Base-by-base conservation (phyloP, 78 protist genomes). In the Dictyostelium capitatum region DNA sequence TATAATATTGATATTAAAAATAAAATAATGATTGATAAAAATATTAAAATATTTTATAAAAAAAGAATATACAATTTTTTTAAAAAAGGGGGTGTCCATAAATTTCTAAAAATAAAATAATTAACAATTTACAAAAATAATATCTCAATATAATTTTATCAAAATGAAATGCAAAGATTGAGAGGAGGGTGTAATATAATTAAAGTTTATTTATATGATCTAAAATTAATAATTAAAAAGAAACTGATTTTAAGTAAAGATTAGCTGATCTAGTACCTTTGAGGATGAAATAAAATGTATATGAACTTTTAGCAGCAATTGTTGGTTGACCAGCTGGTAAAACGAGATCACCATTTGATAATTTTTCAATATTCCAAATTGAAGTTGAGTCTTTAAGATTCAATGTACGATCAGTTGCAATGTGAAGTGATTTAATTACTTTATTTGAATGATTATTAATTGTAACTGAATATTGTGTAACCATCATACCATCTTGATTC, bases 361-460 rank as follows among this genome's bases (percentile, higher is more conserved):
- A 11, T 72, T 59, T 69, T 6, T 50, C 43, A 56, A 82, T 47
- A 51, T 82, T 82, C 90, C 90, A 82, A 37, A 82, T 48, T 30
- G 80, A 53, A 32, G 30, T 53, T 11, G 28, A 4, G n/a, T 82
- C 90, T 28, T 54, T 67, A 28, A 69, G n/a, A 20, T 20, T 20
- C 3, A 46, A 53, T 7, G 90, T 53, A 50, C 25, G 19, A 70
- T 82, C 90, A 69, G 90, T 82, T 11, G 47, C 50, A 46, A 67
- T 83, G 11, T 19, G 32, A 32, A 82, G 30, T 20, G 73, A 10
- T 48, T 48, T 70, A 12, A 82, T 48, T 7, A 37, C 54, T 53
- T 67, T 54, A 20, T 30, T 28, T 8, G 14, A 5, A 37, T 82
- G 57, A 41, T 82, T 82, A 50, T 1, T 10, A 53, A 82, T 51